Base-by-base conservation (phyloP, 1,284 basidiomycete species). In the Moesziomyces globuligerus region DNA sequence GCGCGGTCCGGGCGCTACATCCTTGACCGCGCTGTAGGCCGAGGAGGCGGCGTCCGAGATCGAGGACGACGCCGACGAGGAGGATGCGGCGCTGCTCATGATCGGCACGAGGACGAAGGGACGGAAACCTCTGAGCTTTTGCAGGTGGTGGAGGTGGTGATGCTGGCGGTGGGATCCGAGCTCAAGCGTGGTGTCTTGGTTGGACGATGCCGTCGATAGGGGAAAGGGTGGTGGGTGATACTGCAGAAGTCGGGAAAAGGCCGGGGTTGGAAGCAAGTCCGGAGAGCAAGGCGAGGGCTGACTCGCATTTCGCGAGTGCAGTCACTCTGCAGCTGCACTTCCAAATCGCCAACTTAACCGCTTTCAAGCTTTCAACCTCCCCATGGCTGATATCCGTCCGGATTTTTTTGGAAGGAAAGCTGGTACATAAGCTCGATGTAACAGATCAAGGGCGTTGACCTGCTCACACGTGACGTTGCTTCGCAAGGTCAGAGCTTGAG, bases 21-120 rank as follows among this genome's bases (percentile, higher is more conserved):
- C 67, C 29, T 70, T 70, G 51, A 64, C 51, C 18, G 44, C 41
- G 11, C 43, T 52, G 43, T 70, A 70, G 24, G 59, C 50, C 11
- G 51, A 44, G 13, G 55, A 57, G 11, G 56, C 55, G n/a, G 56
- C 67, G n/a, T 64, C 48, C 34, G 48, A 37, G 42, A 65, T 45
- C 38, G 54, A 54, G 13, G 52, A 42, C 6, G 65, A 43, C 7
- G 57, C 40, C 23, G 54, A 59, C 21, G 58, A 52, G 3, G 32
- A 34, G 10, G 32, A 34, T 39, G 49, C 36, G 20, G 59, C 44
- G 51, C 44, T 67, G 56, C 56, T 67, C 64, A 60, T 67, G n/a
- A 13, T 42, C 20, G 4, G 21, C 1, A 3, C 20, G 38, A 3
- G 29, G 17, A 17, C 8, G 32, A 36, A 25, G 26, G 32, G 44